Evolutionary conservation across 306 rosid species (phyloP).

Genomic region (Quercus gilva): DNA sequence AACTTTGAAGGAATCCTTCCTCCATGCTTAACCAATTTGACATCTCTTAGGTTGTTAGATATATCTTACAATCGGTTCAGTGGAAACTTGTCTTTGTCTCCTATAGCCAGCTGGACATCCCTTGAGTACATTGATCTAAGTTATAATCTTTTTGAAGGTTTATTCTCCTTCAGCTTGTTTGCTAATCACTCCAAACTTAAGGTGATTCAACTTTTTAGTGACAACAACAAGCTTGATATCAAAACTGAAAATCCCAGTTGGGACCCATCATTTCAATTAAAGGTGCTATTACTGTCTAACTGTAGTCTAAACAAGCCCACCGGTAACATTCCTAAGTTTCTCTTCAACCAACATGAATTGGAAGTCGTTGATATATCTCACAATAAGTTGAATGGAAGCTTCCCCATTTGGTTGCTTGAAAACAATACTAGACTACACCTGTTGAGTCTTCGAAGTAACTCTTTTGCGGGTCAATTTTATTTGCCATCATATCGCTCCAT

Average conservation of each 20-base stretch:
- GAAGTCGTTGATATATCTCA: not conserved
- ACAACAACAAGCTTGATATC: not conserved
- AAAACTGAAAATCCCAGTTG: slow-evolving; percentile 14
- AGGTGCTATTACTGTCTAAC: not conserved
- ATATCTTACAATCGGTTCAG: not conserved
- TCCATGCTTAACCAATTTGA: too few species aligned
- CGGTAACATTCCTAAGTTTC: slow-evolving; percentile 12
- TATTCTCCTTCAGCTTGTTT: slow-evolving; percentile 14
- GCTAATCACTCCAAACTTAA: slow-evolving; percentile 27
- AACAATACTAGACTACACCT: slow-evolving; percentile 24
- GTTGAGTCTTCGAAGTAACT: not conserved
- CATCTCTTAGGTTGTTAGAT: too few species aligned
- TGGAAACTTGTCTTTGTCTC: slow-evolving; percentile 18
- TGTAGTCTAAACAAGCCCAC: slow-evolving; percentile 6
- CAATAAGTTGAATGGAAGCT: slow-evolving; percentile 12
- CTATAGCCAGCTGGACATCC: not conserved
- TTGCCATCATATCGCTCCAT: not conserved
- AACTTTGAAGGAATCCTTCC: too few species aligned
- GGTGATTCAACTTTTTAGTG: not conserved
- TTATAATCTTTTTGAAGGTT: slow-evolving; percentile 15
- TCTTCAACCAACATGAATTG: slow-evolving; percentile 17
- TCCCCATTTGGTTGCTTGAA: slow-evolving; percentile 27
- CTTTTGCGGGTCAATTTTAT: slow-evolving; percentile 1
- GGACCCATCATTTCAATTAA: slow-evolving; percentile 28
- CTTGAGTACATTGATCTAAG: slow-evolving; percentile 1